Percentiles rank a stretch among this genome's conserved stretches.
These are phyloP conservation scores for Sphagnum contortum DNA, from an alignment of 225 moss, liverwort and hornwort genomes.

Conservation along the genomic window DNA sequence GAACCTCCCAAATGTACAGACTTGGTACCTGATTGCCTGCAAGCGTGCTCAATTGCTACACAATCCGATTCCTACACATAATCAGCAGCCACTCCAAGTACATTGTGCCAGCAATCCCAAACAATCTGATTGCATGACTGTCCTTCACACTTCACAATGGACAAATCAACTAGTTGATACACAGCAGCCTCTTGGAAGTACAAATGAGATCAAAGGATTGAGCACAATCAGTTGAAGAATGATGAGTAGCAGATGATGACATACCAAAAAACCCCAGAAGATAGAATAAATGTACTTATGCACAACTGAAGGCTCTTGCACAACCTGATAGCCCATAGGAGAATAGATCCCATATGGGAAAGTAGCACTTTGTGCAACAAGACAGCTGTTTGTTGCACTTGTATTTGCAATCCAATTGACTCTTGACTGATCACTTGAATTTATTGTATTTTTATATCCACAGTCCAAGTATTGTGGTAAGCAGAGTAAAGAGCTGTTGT, in stretches of 20 bases:
- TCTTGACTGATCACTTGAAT: background rate
- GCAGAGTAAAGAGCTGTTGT: constrained; percentile 3
- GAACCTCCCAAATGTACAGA: constrained; percentile 54
- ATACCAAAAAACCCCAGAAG: constrained; percentile 82
- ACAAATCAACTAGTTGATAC: too few relatives aligned
- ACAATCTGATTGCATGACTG: background rate
- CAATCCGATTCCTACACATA: background rate
- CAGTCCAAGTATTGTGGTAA: constrained; percentile 38
- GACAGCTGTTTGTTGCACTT: constrained; percentile 5
- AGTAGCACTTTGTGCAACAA: background rate
- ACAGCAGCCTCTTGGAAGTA: too few relatives aligned
- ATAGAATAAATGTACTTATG: constrained; percentile 58
- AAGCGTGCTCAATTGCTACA: constrained; percentile 85
- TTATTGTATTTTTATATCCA: constrained; percentile 13
- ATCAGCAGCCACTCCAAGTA: background rate
- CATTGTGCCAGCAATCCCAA: background rate
- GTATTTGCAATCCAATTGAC: constrained; percentile 22
- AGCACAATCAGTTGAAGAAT: too few relatives aligned
- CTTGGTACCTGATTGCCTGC: constrained; percentile 70
- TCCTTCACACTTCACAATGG: too few relatives aligned
- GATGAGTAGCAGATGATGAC: constrained; percentile 3
- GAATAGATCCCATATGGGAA: constrained; percentile 55
- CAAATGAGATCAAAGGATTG: too few relatives aligned
- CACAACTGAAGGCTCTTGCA: constrained; percentile 9
- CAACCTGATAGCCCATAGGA: constrained; percentile 35